Evolutionary conservation across 306 rosid species (phyloP).

Genomic region (Rosa rugosa): DNA sequence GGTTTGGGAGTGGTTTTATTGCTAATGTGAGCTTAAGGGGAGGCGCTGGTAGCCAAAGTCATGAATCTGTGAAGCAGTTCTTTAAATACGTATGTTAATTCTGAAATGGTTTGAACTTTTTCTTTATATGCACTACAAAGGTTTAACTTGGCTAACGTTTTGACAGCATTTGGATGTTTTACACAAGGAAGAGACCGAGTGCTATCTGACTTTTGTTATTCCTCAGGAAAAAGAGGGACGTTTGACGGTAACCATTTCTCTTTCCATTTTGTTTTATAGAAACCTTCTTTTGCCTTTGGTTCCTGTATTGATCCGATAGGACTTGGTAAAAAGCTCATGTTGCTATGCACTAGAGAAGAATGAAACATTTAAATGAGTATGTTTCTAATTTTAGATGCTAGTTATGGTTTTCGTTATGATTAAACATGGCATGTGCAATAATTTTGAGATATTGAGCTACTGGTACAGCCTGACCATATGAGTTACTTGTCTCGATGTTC

Average conservation of each 20-base stretch:
- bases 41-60: constrained; percentile 34
- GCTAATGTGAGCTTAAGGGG: constrained; percentile 60
- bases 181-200: constrained; percentile 71
- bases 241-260: constrained; percentile 41
- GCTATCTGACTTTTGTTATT: constrained; percentile 65
- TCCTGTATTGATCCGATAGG: not conserved
- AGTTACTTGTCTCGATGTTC: not conserved
- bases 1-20: constrained; percentile 79
- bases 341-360: not conserved
- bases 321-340: not conserved
- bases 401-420: not conserved
- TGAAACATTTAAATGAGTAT: not conserved
- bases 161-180: constrained; percentile 64
- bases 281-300: not conserved
- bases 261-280: no score
- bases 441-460: no score
- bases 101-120: constrained; percentile 22
- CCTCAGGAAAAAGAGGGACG: constrained; percentile 78
- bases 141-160: constrained; percentile 30
- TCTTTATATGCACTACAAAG: constrained; percentile 6
- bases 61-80: constrained; percentile 66
- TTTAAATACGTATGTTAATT: constrained; percentile 60
- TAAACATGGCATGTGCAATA: not conserved
- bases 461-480: no score
- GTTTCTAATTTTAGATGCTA: not conserved